Conservation (phyloP, 2,329 filamentous ascomycete genomes). For the Alternaria sp. region DNA sequence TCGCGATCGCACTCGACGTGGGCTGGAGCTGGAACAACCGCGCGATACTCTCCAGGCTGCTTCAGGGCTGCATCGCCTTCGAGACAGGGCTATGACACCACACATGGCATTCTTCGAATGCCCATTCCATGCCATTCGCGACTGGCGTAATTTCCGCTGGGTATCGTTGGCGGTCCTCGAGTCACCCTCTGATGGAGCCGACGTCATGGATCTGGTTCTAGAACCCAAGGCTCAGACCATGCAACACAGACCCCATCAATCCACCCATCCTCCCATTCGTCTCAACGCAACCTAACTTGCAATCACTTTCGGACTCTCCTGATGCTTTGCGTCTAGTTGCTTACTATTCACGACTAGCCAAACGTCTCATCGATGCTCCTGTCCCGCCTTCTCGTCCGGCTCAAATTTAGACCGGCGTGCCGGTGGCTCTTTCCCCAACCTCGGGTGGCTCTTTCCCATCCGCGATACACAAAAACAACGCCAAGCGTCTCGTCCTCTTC, state of each 20-base stretch:
- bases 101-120: constrained; percentile 14
- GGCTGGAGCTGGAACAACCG: neutral
- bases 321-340: neutral
- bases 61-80: neutral
- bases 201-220: constrained; percentile 12
- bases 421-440: neutral
- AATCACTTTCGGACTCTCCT: neutral
- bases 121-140: neutral
- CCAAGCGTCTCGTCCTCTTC: neutral
- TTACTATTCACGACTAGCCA: neutral
- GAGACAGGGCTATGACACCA: constrained; percentile 7
- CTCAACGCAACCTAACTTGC: neutral
- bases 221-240: neutral
- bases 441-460: neutral
- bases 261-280: neutral
- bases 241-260: neutral
- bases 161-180: neutral
- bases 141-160: neutral
- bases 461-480: neutral
- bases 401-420: neutral
- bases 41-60: neutral
- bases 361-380: neutral
- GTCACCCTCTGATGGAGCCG: neutral
- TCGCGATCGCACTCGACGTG: neutral
- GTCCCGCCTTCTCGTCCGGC: neutral